phyloP scores from a whole-genome alignment of 106 monocot species.

The Posidonia australis region DNA sequence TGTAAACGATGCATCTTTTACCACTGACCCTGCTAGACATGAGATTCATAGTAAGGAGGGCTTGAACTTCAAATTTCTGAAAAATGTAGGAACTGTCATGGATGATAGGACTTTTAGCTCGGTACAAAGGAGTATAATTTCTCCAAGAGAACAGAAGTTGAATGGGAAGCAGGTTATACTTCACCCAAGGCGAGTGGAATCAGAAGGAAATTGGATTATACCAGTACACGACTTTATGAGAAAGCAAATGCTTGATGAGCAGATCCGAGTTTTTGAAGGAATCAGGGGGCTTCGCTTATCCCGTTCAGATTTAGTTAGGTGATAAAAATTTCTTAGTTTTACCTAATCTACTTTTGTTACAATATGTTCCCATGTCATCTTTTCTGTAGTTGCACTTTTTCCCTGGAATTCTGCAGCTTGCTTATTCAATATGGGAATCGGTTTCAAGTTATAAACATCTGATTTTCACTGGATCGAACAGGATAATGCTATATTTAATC shows the following conservation, averaged over 20 bases:
- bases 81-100: neutral
- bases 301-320: slow-evolving; percentile 37
- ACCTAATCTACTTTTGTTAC: neutral
- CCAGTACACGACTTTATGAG: slow-evolving; percentile 8
- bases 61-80: neutral
- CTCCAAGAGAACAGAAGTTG: neutral
- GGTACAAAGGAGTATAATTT: too few species aligned
- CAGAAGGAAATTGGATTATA: slow-evolving; percentile 8
- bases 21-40: neutral
- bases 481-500: neutral
- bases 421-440: neutral
- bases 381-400: too few species aligned
- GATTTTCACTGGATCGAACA: neutral
- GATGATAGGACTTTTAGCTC: neutral
- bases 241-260: slow-evolving; percentile 2
- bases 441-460: neutral
- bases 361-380: too few species aligned
- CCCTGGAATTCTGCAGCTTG: too few species aligned
- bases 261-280: slow-evolving; percentile 21
- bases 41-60: neutral
- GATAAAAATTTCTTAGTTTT: neutral
- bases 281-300: slow-evolving; percentile 45
- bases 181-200: slow-evolving; percentile 4
- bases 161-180: slow-evolving; percentile 9
- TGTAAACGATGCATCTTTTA: neutral